Evolutionary conservation across 371 early-diverging fungal genomes (phyloP), one percentile per base, ranked within the genome.

Genomic region (Rhizopus arrhizus): DNA sequence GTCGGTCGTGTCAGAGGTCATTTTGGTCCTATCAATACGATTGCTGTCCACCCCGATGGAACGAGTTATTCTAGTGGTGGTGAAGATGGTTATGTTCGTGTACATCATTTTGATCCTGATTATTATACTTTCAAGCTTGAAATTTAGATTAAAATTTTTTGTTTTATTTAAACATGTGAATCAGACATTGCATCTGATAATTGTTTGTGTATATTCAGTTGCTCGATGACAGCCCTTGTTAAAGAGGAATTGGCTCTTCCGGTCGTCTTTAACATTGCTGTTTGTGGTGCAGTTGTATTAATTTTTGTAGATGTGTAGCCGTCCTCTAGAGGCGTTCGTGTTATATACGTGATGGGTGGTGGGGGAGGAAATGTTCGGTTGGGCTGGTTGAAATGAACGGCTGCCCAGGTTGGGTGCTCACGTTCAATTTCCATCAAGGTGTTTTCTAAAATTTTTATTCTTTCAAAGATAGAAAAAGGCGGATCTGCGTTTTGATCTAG

Each of bases 11-110:
- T 96, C 52, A 95, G 91, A 81, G 98, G 99, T 43, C 99, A 99
- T 73, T 99, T 99, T 81, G 99, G 99, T 69, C 99, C 99, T 57
- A 98, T 99, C 81, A 99, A 99, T 84, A 96, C 99, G 13, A 85
- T 99, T 63, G 97, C 98, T 33, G 94, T 98, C 63, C 94, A 94
- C 74, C 99, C 99, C 16, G 89, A 89, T 63, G 98, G 99, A 52
- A 91, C 83, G 64, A 87, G 94, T 68, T 97, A 95, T 76, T 92
- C 98, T 50, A 91, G 90, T 62, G 99, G 99, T 72, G 96, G 96
- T 74, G 99, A 99, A 78, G 99, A 99, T 77, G 99, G 99, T 75
- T 92, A 91, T 53, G 91, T 99, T 40, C 92, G 97, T 64, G 83
- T 99, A 35, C 97, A 99, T 80, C 91, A 92, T 72, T 94, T 97